phyloP scores from a whole-genome alignment of 2,329 filamentous ascomycete genomes.

The Rhinocladiella similis region DNA sequence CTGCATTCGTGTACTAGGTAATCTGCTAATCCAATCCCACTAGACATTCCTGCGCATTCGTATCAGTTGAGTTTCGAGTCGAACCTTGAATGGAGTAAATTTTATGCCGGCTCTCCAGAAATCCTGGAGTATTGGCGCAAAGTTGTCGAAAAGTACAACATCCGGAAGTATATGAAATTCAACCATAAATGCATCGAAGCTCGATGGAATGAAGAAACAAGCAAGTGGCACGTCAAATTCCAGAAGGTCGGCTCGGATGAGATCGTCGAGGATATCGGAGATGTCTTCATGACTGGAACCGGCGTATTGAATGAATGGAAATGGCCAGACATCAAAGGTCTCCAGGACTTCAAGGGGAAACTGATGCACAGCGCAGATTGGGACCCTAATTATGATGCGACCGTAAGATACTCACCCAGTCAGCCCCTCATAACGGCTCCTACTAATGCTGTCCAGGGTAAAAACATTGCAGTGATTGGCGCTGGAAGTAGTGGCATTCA shows the following conservation, averaged over 20 bases:
- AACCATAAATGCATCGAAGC: conserved; percentile 30
- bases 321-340: conserved; percentile 35
- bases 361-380: conserved; percentile 35
- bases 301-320: conserved; percentile 59
- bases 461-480: conserved; percentile 31
- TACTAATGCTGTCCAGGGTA: conserved; percentile 15
- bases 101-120: conserved; percentile 28
- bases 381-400: conserved; percentile 29
- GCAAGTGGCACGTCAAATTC: conserved; percentile 28
- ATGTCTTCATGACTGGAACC: conserved; percentile 59
- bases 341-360: conserved; percentile 33
- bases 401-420: conserved; percentile 4
- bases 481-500: conserved; percentile 32
- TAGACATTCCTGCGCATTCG: conserved; percentile 25
- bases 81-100: conserved; percentile 24
- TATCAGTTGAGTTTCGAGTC: conserved; percentile 25
- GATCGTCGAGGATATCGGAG: conserved; percentile 37
- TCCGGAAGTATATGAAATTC: conserved; percentile 32
- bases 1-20: neutral
- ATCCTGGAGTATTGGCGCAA: conserved; percentile 28
- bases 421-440: neutral
- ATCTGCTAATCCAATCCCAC: neutral
- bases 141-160: conserved; percentile 27
- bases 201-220: conserved; percentile 27
- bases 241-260: conserved; percentile 18